Conservation (phyloP, 2,329 filamentous ascomycete genomes). For the Fusarium nygamai region DNA sequence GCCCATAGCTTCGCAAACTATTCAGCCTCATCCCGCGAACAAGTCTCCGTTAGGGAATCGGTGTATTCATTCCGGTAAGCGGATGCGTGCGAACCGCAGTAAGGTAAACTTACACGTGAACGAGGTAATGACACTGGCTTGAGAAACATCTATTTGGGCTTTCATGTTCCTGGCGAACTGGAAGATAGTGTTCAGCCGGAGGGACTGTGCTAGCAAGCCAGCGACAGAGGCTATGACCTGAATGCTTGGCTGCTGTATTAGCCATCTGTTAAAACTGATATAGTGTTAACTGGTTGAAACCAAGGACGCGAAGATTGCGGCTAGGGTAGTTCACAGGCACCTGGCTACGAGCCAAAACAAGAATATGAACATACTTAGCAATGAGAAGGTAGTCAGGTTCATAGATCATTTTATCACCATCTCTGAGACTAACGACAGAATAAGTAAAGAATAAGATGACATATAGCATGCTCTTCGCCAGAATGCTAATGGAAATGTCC, state of each 20-base stretch:
- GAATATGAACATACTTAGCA: not conserved
- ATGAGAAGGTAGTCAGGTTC: not conserved
- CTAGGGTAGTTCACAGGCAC: not conserved
- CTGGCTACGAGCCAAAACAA: too few species aligned
- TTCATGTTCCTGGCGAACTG: rapidly evolving
- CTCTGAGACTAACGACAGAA: too few species aligned
- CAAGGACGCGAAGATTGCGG: rapidly evolving
- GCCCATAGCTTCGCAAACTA: too few species aligned
- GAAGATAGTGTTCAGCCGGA: not conserved
- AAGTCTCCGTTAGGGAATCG: too few species aligned
- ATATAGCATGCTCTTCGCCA: not conserved
- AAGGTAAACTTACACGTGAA: rapidly evolving
- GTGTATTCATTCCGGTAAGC: rapidly evolving
- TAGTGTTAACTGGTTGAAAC: too few species aligned
- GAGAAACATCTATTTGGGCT: rapidly evolving
- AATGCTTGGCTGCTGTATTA: not conserved
- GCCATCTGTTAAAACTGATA: not conserved
- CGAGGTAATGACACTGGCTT: rapidly evolving
- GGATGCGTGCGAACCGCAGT: too few species aligned
- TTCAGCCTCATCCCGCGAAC: too few species aligned
- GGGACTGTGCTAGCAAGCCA: not conserved
- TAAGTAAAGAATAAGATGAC: not conserved
- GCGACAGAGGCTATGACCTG: not conserved
- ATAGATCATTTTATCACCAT: not conserved
- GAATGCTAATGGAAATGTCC: rapidly evolving